These are phyloP conservation scores for Pneumocystis wakefieldiae DNA, from an alignment of 1,139 yeast genomes.

Conservation along the genomic window DNA sequence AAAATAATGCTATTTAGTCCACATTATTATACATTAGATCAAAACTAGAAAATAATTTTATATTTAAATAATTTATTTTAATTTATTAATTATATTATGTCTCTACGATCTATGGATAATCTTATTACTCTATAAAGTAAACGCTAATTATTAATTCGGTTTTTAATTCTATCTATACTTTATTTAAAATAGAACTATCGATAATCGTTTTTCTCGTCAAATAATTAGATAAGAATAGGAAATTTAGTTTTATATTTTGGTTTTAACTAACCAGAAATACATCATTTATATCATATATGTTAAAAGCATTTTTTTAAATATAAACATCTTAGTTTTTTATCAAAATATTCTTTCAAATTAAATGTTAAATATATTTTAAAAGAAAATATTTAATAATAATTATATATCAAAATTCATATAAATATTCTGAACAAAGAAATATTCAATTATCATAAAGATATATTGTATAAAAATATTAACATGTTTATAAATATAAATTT, in stretches of 20 bases:
- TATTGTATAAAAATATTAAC: too few relatives aligned
- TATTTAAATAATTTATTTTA: background rate
- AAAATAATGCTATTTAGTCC: background rate
- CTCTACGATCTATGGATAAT: background rate
- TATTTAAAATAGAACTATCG: background rate
- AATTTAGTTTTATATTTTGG: background rate
- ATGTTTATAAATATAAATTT: too few relatives aligned
- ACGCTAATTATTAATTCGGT: background rate
- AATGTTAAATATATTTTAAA: background rate
- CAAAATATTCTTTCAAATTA: too few relatives aligned
- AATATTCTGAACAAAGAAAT: too few relatives aligned
- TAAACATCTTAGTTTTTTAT: too few relatives aligned
- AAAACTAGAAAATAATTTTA: background rate
- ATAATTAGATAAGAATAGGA: background rate
- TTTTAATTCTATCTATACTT: background rate
- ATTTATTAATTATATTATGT: background rate
- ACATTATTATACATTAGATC: background rate
- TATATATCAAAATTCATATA: too few relatives aligned
- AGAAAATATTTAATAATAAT: background rate
- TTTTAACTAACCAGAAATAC: background rate
- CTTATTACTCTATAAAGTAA: background rate
- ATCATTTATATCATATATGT: background rate
- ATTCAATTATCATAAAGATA: too few relatives aligned
- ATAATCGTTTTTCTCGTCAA: background rate
- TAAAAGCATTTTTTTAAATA: background rate